Conservation (phyloP, 2,329 filamentous ascomycete species). For the Fusarium veterinarium region DNA sequence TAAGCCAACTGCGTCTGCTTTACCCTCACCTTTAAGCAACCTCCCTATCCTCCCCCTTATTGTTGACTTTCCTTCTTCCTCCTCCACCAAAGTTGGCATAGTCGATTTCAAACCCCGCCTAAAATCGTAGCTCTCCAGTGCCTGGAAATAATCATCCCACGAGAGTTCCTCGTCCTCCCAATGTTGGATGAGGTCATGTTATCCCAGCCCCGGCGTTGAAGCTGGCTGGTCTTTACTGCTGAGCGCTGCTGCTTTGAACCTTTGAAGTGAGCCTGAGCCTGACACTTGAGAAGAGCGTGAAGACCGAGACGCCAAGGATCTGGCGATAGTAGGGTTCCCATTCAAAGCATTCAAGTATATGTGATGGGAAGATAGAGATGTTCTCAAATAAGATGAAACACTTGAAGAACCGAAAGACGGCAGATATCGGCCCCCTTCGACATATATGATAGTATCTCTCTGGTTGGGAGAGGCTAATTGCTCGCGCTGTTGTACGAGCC, state of each 20-base stretch:
- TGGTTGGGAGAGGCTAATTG: not conserved
- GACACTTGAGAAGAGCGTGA: not conserved
- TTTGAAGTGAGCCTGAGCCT: not conserved
- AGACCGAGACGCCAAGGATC: not conserved
- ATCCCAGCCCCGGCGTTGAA: fast-evolving
- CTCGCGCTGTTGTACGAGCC: not conserved
- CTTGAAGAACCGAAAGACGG: not conserved
- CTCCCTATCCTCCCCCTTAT: not conserved
- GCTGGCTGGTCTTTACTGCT: not conserved
- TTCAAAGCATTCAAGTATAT: not conserved
- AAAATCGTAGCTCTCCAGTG: not conserved
- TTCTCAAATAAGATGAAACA: not conserved
- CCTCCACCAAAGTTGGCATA: not conserved
- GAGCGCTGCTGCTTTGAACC: not conserved
- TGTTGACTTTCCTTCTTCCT: not conserved
- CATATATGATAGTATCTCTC: not conserved
- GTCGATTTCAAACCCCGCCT: not conserved
- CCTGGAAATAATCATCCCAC: not conserved
- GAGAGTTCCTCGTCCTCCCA: not conserved
- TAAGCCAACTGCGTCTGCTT: not conserved
- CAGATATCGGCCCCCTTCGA: not conserved
- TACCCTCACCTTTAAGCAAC: not conserved
- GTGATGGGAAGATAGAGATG: not conserved
- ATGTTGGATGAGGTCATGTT: not conserved
- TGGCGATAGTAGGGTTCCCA: not conserved